Evolutionary conservation across 2,329 filamentous ascomycete species (phyloP).

Genomic region (Anthostomella pinea): DNA sequence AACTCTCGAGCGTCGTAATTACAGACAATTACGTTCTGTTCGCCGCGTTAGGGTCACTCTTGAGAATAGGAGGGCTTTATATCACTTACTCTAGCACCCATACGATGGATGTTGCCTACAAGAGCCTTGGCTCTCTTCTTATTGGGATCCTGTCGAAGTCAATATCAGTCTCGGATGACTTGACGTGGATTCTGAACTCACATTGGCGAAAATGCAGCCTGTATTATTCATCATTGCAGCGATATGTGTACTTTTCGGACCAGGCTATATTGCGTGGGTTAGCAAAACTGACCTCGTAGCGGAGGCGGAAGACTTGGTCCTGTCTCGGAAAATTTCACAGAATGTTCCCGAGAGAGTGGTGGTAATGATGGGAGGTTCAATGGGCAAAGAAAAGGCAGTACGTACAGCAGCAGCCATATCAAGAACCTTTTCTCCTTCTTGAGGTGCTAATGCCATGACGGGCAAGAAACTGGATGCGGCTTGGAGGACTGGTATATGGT

Average conservation of each 20-base stretch:
- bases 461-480: conserved; percentile 95
- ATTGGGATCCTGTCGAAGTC: conserved; percentile 65
- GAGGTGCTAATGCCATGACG: conserved; percentile 93
- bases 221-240: conserved; percentile 98
- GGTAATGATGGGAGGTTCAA: too few species aligned
- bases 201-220: conserved; percentile 88
- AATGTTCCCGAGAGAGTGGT: too few species aligned
- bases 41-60: too few species aligned
- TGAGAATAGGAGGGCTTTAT: too few species aligned
- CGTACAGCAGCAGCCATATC: conserved; percentile 92
- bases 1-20: conserved; percentile 95
- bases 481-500: conserved; percentile 60
- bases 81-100: conserved; percentile 89
- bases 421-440: conserved; percentile 86
- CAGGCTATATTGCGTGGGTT: conserved; percentile 98
- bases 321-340: too few species aligned
- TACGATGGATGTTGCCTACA: conserved; percentile 94
- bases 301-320: too few species aligned
- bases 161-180: neutral
- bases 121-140: conserved; percentile 92
- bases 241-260: conserved; percentile 94
- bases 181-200: neutral
- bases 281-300: too few species aligned
- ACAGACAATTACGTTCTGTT: conserved; percentile 92
- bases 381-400: neutral